These are phyloP conservation scores for Thalia dealbata DNA, from an alignment of 176 grass and related monocot species.

Conservation along the genomic window DNA sequence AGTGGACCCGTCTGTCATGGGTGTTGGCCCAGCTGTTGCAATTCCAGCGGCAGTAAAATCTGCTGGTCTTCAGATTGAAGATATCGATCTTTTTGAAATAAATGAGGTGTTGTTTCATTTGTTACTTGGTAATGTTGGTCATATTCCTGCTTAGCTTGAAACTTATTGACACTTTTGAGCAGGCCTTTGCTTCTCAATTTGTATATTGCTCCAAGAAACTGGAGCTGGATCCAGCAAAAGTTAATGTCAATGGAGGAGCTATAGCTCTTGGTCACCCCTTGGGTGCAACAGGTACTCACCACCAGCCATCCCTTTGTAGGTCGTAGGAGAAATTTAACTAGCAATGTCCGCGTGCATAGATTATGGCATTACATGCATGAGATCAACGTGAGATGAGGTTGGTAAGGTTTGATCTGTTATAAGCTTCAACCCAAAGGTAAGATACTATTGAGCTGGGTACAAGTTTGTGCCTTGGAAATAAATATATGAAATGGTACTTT, in stretches of 20 bases:
- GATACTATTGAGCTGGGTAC: no score
- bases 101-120: conserved; percentile 50
- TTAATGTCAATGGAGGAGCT: conserved; percentile 92
- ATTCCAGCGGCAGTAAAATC: conserved; percentile 94
- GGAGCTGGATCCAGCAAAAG: conserved; percentile 63
- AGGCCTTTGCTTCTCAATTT: conserved; percentile 95
- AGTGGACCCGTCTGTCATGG: conserved; percentile 94
- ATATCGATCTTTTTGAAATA: conserved; percentile 94
- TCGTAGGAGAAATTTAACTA: no score
- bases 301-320: no score
- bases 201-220: conserved; percentile 83
- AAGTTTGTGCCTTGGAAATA: no score
- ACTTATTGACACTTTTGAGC: neutral
- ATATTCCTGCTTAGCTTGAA: neutral
- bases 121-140: conserved; percentile 3
- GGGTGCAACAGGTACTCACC: conserved; percentile 67
- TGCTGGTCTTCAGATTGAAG: conserved; percentile 82
- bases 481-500: no score
- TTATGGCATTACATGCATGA: no score
- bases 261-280: conserved; percentile 87
- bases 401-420: no score
- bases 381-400: no score
- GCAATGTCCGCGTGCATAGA: no score
- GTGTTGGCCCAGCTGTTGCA: conserved; percentile 77
- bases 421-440: no score